phyloP scores from a whole-genome alignment of 1,284 basidiomycete species.

The Trametes versicolor region DNA sequence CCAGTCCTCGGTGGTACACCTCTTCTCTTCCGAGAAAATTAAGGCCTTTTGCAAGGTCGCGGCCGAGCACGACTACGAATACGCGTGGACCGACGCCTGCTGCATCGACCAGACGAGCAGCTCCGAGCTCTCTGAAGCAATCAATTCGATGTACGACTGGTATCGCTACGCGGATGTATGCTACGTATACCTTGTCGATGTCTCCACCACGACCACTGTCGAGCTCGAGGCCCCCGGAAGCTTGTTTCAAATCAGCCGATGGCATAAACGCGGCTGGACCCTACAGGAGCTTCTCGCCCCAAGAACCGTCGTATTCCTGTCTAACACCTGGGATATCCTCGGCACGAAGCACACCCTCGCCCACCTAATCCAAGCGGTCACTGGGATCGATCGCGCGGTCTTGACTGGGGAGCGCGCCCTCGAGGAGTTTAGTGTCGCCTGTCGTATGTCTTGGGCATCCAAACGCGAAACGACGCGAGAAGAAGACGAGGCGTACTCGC shows the following conservation, averaged over 20 bases:
- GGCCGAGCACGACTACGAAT: constrained; percentile 12
- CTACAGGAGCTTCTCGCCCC: constrained; percentile 23
- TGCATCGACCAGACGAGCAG: constrained; percentile 30
- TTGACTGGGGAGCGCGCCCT: not conserved
- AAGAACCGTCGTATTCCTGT: constrained; percentile 12
- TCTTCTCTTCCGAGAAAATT: constrained; percentile 18
- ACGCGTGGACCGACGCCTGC: constrained; percentile 23
- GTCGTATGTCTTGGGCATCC: constrained; percentile 27
- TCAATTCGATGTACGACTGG: constrained; percentile 32
- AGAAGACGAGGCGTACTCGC: constrained; percentile 27
- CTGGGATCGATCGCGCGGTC: constrained; percentile 13
- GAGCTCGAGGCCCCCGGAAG: not conserved
- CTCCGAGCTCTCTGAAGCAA: constrained; percentile 27
- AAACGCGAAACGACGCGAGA: constrained; percentile 8
- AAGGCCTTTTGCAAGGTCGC: constrained; percentile 16
- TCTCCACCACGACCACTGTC: constrained; percentile 7
- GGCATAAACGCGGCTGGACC: constrained; percentile 24
- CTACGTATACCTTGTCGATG: constrained; percentile 26
- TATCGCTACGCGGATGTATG: constrained; percentile 19
- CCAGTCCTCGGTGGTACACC: constrained; percentile 8
- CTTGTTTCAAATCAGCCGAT: constrained; percentile 15
- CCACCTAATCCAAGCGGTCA: constrained; percentile 3
- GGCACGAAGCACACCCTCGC: constrained; percentile 24
- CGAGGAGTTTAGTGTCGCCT: constrained; percentile 19
- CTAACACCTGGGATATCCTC: constrained; percentile 6